phyloP scores from a whole-genome alignment of 176 grass and related monocot genomes.

The Oryza nivara region DNA sequence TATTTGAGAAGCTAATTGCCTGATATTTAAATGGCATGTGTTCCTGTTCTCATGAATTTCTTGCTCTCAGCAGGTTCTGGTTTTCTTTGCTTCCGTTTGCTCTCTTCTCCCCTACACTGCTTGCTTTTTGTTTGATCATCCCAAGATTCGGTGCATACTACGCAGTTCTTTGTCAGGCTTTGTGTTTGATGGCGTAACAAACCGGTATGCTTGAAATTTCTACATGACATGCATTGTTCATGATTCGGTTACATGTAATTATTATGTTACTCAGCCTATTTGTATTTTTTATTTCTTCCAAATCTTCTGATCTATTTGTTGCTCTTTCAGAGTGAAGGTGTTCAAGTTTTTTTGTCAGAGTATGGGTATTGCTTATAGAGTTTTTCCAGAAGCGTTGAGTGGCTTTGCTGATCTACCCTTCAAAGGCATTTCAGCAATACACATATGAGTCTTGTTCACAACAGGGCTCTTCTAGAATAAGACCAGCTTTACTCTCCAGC shows the following conservation, averaged over 20 bases:
- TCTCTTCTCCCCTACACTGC: slow-evolving; percentile 20
- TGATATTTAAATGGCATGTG: neutral
- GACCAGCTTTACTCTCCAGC: slow-evolving; percentile 41
- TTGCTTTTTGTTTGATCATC: slow-evolving; percentile 27
- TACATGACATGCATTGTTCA: neutral
- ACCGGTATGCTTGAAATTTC: slow-evolving; percentile 29
- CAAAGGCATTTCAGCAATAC: slow-evolving; percentile 48
- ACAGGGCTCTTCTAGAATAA: slow-evolving; percentile 59
- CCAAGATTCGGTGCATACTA: slow-evolving; percentile 15
- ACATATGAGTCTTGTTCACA: slow-evolving; percentile 51
- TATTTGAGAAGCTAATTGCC: neutral
- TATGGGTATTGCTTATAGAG: slow-evolving; percentile 61
- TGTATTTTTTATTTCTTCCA: neutral
- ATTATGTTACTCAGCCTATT: neutral
- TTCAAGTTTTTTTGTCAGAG: slow-evolving; percentile 42
- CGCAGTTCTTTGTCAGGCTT: slow-evolving; percentile 21
- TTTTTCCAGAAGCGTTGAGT: slow-evolving; percentile 43
- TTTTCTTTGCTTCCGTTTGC: slow-evolving; percentile 38
- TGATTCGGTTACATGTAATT: neutral
- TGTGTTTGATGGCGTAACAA: slow-evolving; percentile 35
- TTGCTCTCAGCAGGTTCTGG: slow-evolving; percentile 38
- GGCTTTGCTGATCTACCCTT: slow-evolving; percentile 50
- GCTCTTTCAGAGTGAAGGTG: slow-evolving; percentile 38
- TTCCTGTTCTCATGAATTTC: slow-evolving; percentile 6
- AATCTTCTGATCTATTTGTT: slow-evolving; percentile 18